Conservation (phyloP, 352 stramenopile genomes). For the Pythium brachiatum region DNA sequence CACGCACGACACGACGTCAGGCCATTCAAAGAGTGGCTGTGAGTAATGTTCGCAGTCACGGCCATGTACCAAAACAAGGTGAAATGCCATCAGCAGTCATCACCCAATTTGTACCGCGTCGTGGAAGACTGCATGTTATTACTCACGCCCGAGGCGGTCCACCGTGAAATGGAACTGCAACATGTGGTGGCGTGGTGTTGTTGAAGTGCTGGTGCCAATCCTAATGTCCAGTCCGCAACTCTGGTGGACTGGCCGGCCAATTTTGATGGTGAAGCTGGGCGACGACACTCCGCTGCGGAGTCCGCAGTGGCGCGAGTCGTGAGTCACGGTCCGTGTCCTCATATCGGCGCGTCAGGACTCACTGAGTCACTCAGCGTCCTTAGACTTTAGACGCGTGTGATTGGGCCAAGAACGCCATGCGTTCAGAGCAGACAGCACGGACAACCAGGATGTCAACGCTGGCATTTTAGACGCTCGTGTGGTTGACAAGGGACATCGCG, state of each 20-base stretch:
- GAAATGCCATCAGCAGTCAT: not conserved
- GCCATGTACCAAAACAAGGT: not conserved
- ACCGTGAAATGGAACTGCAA: constrained; percentile 9
- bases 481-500: constrained; percentile 16
- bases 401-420: constrained; percentile 7
- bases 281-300: too few relatives aligned
- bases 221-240: not conserved
- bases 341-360: not conserved
- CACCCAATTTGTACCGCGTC: not conserved
- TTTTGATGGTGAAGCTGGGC: constrained; percentile 1
- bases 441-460: constrained; percentile 21
- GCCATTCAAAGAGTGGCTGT: not conserved
- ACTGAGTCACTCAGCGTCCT: too few relatives aligned
- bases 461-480: constrained; percentile 16
- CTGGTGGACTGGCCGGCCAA: not conserved
- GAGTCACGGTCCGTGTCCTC: constrained; percentile 3
- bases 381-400: not conserved
- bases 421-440: constrained; percentile 10
- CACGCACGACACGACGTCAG: not conserved
- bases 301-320: constrained; percentile 5
- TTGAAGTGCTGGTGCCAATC: constrained; percentile 4
- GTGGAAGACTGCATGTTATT: constrained; percentile 6
- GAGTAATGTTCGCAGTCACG: not conserved
- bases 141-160: constrained; percentile 2
- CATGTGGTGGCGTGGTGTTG: constrained; percentile 1